Conservation (phyloP, 164 flowering plant genomes). For the Piper longum region DNA sequence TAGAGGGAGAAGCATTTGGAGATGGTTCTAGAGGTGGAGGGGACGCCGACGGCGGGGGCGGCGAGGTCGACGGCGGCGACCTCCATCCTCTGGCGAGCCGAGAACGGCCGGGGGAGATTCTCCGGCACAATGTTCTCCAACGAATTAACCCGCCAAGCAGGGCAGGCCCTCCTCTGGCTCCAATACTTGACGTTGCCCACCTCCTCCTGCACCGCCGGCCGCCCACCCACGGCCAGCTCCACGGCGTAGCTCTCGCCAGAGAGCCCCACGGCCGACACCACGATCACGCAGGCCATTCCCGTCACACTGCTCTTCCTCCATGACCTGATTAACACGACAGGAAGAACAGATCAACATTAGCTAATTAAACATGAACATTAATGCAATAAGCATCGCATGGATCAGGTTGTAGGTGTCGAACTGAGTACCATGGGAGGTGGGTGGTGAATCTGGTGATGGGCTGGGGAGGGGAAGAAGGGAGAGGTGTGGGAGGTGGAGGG, state of each 20-base stretch:
- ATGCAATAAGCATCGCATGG: too few relatives aligned
- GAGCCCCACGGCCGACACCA: background rate
- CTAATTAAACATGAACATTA: too few relatives aligned
- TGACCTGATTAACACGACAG: background rate
- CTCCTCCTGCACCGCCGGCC: background rate
- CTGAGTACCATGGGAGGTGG: background rate
- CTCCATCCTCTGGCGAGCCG: background rate
- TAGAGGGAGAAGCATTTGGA: conserved; percentile 4
- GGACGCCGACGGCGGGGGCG: background rate
- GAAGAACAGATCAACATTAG: too few relatives aligned
- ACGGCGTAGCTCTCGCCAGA: background rate
- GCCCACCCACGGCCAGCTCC: background rate
- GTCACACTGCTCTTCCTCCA: conserved; percentile 1
- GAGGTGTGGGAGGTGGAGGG: background rate
- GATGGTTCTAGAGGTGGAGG: background rate
- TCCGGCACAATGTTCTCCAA: conserved; percentile 7
- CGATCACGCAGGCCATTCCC: conserved; percentile 1
- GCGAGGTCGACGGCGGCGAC: background rate
- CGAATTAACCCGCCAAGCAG: conserved; percentile 4
- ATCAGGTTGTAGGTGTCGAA: too few relatives aligned
- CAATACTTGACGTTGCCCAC: background rate
- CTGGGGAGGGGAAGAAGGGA: background rate
- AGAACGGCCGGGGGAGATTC: conserved; percentile 5
- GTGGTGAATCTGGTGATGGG: background rate
- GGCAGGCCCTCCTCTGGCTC: conserved; percentile 5